These are phyloP conservation scores for Lavandula angustifolia DNA, from an alignment of 257 asterid species.

Conservation along the genomic window DNA sequence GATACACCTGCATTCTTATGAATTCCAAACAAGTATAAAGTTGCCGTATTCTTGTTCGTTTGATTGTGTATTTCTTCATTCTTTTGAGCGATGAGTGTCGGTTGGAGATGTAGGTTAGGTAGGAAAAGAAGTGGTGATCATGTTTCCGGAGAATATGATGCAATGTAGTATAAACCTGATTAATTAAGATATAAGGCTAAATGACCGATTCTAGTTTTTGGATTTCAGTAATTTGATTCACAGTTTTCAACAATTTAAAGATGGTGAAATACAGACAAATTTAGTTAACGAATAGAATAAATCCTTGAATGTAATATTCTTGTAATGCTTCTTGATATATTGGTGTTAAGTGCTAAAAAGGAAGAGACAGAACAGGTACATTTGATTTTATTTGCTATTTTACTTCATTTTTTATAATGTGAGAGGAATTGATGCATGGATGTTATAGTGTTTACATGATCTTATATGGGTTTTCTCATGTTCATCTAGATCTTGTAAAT, in stretches of 20 bases:
- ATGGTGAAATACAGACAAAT: no score
- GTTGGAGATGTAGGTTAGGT: neutral
- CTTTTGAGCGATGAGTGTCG: constrained; percentile 14
- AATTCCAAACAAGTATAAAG: no score
- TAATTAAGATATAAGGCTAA: constrained; percentile 2
- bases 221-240: neutral
- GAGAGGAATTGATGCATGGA: constrained; percentile 3
- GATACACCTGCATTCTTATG: no score
- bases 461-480: neutral
- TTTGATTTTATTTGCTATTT: constrained; percentile 10
- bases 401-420: neutral
- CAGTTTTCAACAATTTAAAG: neutral
- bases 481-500: constrained; percentile 5
- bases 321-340: constrained; percentile 25
- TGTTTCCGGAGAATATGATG: constrained; percentile 7
- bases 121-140: neutral
- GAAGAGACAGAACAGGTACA: neutral
- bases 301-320: neutral
- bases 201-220: neutral
- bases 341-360: constrained; percentile 16
- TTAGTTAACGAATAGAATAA: no score
- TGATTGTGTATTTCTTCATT: neutral
- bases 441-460: neutral
- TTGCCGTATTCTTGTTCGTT: neutral
- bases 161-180: constrained; percentile 1